Percentiles rank a stretch among this genome's conserved stretches.
Evolutionary conservation across 768 basidiomycete genomes (phyloP).

Genomic region (Xanthoconium stramineum): DNA sequence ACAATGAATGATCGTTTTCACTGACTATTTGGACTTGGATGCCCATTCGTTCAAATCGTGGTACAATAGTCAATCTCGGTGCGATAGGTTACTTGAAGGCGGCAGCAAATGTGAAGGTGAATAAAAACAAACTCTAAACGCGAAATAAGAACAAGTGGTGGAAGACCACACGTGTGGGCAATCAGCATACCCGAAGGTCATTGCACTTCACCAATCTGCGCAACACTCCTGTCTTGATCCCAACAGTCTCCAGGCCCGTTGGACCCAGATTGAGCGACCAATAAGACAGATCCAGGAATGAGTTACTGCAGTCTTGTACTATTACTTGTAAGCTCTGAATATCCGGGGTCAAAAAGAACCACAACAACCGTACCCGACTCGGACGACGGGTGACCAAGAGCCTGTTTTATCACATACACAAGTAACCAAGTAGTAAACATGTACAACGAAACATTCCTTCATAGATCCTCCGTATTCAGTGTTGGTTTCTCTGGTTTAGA

Average conservation of each 20-base stretch:
- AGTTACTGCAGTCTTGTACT: neutral
- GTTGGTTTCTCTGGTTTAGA: conserved; percentile 16
- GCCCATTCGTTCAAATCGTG: too few relatives aligned
- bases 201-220: conserved; percentile 10
- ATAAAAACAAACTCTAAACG: conserved; percentile 47
- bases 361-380: too few relatives aligned
- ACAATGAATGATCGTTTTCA: too few relatives aligned
- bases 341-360: neutral
- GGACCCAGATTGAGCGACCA: neutral
- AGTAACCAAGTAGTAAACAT: conserved; percentile 20
- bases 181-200: conserved; percentile 12
- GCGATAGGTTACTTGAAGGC: conserved; percentile 41
- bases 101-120: conserved; percentile 70
- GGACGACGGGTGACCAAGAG: too few relatives aligned
- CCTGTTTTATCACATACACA: neutral
- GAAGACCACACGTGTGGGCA: neutral
- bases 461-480: conserved; percentile 27
- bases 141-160: neutral
- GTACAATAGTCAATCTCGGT: too few relatives aligned
- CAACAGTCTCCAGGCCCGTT: neutral
- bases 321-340: neutral
- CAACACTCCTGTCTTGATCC: neutral
- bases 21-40: too few relatives aligned
- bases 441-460: neutral
- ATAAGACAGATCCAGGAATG: conserved; percentile 2